These are phyloP conservation scores for Alternaria conjuncta DNA, from an alignment of 2,329 filamentous ascomycete genomes.

Conservation along the genomic window DNA sequence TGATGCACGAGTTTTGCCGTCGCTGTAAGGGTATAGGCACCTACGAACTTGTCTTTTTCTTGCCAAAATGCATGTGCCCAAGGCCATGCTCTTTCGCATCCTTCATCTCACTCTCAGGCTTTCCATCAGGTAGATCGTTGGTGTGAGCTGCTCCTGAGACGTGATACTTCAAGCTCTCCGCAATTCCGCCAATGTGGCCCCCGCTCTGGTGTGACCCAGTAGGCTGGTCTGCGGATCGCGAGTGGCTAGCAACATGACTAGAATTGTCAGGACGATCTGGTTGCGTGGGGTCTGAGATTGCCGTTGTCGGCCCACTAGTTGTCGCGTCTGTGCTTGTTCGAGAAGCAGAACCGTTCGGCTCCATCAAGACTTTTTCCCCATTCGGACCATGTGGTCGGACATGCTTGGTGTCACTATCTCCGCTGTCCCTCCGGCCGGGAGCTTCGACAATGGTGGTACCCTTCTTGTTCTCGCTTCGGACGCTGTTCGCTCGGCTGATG, in stretches of 20 bases:
- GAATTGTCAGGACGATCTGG: slow-evolving; percentile 24
- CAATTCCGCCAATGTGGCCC: slow-evolving; percentile 24
- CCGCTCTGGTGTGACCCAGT: slow-evolving; percentile 27
- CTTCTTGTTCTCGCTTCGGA: slow-evolving; percentile 55
- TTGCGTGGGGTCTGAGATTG: slow-evolving; percentile 18
- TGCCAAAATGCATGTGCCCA: slow-evolving; percentile 37
- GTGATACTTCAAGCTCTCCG: slow-evolving; percentile 39
- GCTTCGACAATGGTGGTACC: slow-evolving; percentile 33
- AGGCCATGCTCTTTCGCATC: slow-evolving; percentile 42
- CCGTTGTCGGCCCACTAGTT: slow-evolving; percentile 21
- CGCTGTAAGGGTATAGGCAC: not conserved
- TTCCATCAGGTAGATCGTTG: slow-evolving; percentile 51
- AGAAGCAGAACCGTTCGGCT: slow-evolving; percentile 28
- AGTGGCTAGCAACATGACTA: slow-evolving; percentile 5
- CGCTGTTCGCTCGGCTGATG: slow-evolving; percentile 75
- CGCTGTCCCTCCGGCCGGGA: slow-evolving; percentile 34
- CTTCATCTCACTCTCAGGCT: slow-evolving; percentile 49
- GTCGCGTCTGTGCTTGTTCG: slow-evolving; percentile 18
- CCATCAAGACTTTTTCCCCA: slow-evolving; percentile 41
- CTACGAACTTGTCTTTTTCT: slow-evolving; percentile 29
- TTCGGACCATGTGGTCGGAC: slow-evolving; percentile 49
- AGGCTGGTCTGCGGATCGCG: slow-evolving; percentile 5
- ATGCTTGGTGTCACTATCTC: slow-evolving; percentile 46
- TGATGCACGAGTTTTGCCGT: not conserved
- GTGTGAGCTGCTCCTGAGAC: slow-evolving; percentile 44